Base-by-base conservation (phyloP, 2,329 filamentous ascomycete genomes). In the Xylariales sp. region DNA sequence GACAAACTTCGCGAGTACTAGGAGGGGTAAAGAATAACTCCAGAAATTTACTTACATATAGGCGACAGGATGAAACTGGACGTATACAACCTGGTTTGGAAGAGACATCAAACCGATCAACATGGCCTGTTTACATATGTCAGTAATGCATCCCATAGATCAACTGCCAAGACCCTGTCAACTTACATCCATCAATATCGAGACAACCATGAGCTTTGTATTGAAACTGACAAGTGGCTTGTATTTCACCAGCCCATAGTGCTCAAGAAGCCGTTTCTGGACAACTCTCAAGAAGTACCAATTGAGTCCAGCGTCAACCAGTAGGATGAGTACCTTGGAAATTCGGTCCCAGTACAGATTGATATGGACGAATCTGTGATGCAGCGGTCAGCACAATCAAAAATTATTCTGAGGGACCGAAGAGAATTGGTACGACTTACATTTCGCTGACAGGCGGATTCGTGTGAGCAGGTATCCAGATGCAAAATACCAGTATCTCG, bases 321-420 rank as follows among this genome's bases (percentile, higher is more conserved):
- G 36, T 3, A 75, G 53, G 46, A 76, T 74, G 3, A 78, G 58
- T 1, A 68, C 61, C 46, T 78, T 78, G 11, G 73, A 72, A 19
- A 66, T 57, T 18, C 72, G 67, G 38, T 78, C 74, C 74, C 73
- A 78, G 18, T 71, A 56, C 0, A 64, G 53, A 46, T 78, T 78
- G 42, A 76, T 60, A 1, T 49, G 41, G 5, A 73, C 63, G 31
- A 55, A 56, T 1, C 57, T 62, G 24, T 2, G 18, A 3, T 6
- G n/a, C 15, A n/a, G 16, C 28, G 5, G 14, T 36, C 15, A 36
- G 33, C 33, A 22, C 14, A 5, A 21, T 21, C 9, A 20, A 6
- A 22, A 22, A 10, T 14, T 5, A 4, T n/a, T 5, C 18, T 9
- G 18, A n/a, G n/a, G n/a, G n/a, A n/a, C 4, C 5, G 19, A 24